Conservation (phyloP, 352 stramenopile genomes). For the Blastocystis hominis region DNA sequence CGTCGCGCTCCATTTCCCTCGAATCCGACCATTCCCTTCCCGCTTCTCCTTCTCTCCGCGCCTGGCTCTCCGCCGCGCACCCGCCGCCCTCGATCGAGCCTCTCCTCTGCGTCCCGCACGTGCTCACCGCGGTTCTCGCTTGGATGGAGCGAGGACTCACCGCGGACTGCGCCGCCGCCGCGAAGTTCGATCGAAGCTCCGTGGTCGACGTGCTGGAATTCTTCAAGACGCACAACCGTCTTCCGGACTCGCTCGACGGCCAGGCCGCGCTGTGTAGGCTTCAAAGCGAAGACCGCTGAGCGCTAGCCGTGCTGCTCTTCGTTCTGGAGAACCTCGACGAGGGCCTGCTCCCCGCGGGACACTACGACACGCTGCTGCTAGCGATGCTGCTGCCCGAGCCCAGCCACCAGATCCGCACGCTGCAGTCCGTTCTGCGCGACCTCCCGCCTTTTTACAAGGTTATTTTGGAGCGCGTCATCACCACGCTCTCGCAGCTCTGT, state of each 20-base stretch:
- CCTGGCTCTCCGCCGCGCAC: not conserved
- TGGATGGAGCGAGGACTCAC: not conserved
- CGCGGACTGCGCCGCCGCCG: not conserved
- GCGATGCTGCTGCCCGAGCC: not conserved
- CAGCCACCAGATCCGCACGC: not conserved
- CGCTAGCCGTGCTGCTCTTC: not conserved
- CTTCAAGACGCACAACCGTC: not conserved
- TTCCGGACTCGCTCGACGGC: not conserved
- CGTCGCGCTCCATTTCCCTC: not conserved
- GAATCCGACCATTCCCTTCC: not conserved
- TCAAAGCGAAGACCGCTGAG: not conserved
- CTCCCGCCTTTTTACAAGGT: not conserved
- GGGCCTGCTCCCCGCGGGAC: not conserved
- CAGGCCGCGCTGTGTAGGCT: not conserved
- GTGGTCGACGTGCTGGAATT: not conserved
- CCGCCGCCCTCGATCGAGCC: not conserved
- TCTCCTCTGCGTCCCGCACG: not conserved
- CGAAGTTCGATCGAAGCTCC: not conserved
- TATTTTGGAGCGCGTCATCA: slow-evolving; percentile 25
- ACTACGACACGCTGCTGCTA: not conserved
- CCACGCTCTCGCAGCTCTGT: not conserved
- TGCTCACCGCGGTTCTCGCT: not conserved
- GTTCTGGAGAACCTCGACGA: not conserved
- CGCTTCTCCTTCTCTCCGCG: not conserved
- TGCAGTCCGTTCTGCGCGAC: not conserved